Evolutionary conservation across 441 rosid genomes (phyloP), one percentile per base, ranked within the genome.

Genomic region (Populus hybrid): DNA sequence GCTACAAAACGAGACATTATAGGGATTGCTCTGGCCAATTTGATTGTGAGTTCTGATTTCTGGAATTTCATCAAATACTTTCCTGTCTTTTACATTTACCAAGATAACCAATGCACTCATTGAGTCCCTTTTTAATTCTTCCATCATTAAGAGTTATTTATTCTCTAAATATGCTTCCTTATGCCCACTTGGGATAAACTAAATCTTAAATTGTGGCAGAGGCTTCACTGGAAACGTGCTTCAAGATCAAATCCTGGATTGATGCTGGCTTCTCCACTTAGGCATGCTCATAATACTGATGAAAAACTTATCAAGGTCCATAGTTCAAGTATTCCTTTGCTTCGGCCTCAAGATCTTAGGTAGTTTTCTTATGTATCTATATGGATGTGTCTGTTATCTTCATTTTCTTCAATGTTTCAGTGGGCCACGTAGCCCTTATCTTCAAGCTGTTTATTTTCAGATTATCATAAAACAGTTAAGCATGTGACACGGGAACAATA

Each of bases 211-310:
- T 71, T 42, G 36, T 65, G 85, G 78, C 85, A 94, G 98, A 90
- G 98, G 89, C 94, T 94, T 82, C 92, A 94, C 68, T 92, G 98
- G 98, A 94, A 92, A 76, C 91, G 89, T 74, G 93, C 98, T 79
- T 89, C 97, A 6, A 92, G 92, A 86, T 86, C 90, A 70, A 88
- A 77, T 40, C 94, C 80, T 73, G 98, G 97, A 78, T 84, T 94
- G 84, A 91, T 92, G 94, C 83, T 92, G 85, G 90, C 92, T 82
- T 87, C 98, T 87, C 98, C 98, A 50, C 93, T 94, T 74, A 87
- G 93, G 77, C 85, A 82, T 79, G 87, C 78, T 84, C 81, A 85
- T 66, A 70, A 71, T 73, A 75, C 83, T 71, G 78, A 77, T 76
- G 84, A 78, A 69, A 87, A 87, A 45, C 85, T 84, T 74, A 82